Evolutionary conservation across 2,329 filamentous ascomycete species (phyloP), one percentile per base, ranked within the genome.

Genomic region (Hymenotorrendiella dingleyae): DNA sequence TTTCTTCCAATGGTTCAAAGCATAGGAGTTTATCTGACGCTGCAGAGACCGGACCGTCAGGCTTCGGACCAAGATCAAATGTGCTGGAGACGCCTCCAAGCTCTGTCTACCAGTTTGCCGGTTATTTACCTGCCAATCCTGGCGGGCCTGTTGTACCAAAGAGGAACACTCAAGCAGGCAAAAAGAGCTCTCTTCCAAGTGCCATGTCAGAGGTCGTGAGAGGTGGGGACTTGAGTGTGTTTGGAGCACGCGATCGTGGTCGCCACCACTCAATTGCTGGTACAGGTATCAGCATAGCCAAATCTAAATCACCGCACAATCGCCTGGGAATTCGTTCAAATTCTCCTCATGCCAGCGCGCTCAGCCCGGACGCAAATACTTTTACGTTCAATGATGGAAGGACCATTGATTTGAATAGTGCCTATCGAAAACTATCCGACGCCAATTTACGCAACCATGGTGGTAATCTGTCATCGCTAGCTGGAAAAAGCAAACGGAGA

Each of bases 351-450:
- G 21, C 44, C 1, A 27, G 32, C 12, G 22, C 36, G 26, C 22
- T 48, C 14, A 45, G 23, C 21, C 16, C 41, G 19, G 59, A 60
- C 36, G 10, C 66, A 33, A 66, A 41, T 9, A 54, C 52, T 27
- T 45, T 74, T 11, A 68, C 78, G 33, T 69, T 84, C 3, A 74
- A 78, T 30, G 78, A 79, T 41, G 80, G 78, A 9, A 72, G 75
- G 35, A 61, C 76, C 1, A 67, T 88, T 39, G 82, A 89, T 57
- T 76, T 85, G 63, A 78, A 74, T 45, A 82, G 71, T 49, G 82
- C 84, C 4, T 86, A 89, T 58, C 73, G 81, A 38, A 75, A 78
- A 45, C 66, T 89, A 14, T 87, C 84, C 1, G 82, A 90, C 58
- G 82, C 82, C 9, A 80, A 82, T 38, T 65, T 90, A 32, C 71